A percentile compares a stretch with the other conserved stretches of the same genome.
Conservation (phyloP, 805 yeast species). For the Starmera amethionina region DNA sequence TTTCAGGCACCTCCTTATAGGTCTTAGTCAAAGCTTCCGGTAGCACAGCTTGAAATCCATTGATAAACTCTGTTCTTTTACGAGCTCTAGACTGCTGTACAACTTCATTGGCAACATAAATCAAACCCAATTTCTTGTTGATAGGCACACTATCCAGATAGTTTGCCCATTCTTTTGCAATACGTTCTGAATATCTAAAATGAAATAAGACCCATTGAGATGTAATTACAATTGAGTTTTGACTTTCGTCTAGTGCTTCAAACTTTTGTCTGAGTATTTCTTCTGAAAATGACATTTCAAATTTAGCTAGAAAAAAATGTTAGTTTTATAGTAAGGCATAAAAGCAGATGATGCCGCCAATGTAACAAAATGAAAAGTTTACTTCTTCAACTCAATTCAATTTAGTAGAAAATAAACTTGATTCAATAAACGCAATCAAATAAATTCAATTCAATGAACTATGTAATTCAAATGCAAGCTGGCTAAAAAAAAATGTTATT, state of each 20-base stretch:
- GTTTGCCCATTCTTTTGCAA: constrained; percentile 44
- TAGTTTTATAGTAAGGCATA: no score
- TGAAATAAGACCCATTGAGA: constrained; percentile 70
- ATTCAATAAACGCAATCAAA: no score
- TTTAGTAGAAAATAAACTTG: no score
- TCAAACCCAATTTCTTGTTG: constrained; percentile 41
- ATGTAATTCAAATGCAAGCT: no score
- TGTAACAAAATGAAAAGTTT: no score
- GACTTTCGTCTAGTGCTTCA: constrained; percentile 44
- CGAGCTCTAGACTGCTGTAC: constrained; percentile 69
- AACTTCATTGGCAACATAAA: constrained; percentile 73
- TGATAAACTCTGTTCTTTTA: constrained; percentile 45
- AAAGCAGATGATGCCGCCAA: no score
- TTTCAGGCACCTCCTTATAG: constrained; percentile 8
- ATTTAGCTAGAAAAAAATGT: no score
- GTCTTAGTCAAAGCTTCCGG: constrained; percentile 29
- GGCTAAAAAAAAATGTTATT: no score
- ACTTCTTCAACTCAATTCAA: no score
- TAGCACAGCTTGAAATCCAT: constrained; percentile 43
- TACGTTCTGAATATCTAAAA: constrained; percentile 42
- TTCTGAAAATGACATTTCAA: constrained; percentile 37
- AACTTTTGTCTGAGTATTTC: constrained; percentile 40
- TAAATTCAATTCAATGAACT: no score
- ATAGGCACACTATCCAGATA: constrained; percentile 23
- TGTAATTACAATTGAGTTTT: constrained; percentile 63